Evolutionary conservation across 306 rosid genomes (phyloP).

Genomic region (Rubus idaeus): DNA sequence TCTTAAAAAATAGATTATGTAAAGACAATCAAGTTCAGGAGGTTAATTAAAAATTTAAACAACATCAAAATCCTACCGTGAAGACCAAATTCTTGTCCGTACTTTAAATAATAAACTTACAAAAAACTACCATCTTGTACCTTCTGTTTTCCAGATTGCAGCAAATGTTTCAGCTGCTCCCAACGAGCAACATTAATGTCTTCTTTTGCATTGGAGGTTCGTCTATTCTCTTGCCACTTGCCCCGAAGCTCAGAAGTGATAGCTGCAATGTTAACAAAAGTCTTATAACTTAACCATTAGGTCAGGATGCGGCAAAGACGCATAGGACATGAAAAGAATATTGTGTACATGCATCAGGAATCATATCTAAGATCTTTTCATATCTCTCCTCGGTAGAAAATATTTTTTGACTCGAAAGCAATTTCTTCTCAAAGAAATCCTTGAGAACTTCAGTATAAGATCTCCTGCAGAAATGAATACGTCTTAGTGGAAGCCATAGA

Average conservation of each 20-base stretch:
- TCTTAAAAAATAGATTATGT: constrained; percentile 31
- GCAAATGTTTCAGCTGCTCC: constrained; percentile 71
- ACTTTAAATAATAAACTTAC: background rate
- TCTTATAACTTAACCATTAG: constrained; percentile 16
- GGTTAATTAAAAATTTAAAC: background rate
- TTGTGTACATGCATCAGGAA: constrained; percentile 70
- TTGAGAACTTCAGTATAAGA: constrained; percentile 71
- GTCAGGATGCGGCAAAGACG: constrained; percentile 7
- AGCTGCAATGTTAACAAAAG: constrained; percentile 56
- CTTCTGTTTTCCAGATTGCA: constrained; percentile 77
- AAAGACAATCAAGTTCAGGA: constrained; percentile 3
- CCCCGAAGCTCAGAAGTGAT: constrained; percentile 80
- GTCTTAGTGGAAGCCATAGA: constrained; percentile 32
- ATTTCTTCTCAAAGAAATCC: constrained; percentile 60
- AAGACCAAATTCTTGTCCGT: background rate
- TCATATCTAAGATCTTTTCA: constrained; percentile 76
- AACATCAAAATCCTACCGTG: background rate
- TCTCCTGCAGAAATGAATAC: constrained; percentile 52
- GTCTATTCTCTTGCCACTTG: constrained; percentile 72
- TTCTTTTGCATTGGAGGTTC: constrained; percentile 59
- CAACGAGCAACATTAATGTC: constrained; percentile 72
- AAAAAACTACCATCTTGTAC: constrained; percentile 33
- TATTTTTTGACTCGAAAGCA: constrained; percentile 63
- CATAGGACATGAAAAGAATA: constrained; percentile 2
- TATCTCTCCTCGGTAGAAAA: constrained; percentile 80